Percentiles rank a stretch among this genome's conserved stretches.
phyloP scores from a whole-genome alignment of 1,284 basidiomycete species.

The Cystobasidium sp. region DNA sequence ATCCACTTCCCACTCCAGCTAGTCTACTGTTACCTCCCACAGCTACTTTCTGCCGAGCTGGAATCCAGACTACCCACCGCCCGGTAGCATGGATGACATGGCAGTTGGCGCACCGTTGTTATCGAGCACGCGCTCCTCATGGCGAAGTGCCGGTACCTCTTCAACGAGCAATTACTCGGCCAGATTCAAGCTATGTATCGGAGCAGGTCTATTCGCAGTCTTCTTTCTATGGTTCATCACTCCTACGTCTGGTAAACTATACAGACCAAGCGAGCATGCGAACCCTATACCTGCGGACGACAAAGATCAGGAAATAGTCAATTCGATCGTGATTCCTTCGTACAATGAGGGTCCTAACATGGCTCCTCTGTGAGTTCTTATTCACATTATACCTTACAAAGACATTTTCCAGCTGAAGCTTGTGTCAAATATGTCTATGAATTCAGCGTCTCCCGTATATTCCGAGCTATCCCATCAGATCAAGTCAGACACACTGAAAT shows the following conservation, averaged over 20 bases:
- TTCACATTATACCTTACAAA: conserved; percentile 32
- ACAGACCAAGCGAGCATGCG: conserved; percentile 43
- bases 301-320: conserved; percentile 56
- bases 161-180: background rate
- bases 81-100: background rate
- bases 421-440: background rate
- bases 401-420: conserved; percentile 23
- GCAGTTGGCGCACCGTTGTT: background rate
- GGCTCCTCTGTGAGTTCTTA: conserved; percentile 49
- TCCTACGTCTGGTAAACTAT: conserved; percentile 43
- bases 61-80: background rate
- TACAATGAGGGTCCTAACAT: conserved; percentile 61
- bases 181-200: conserved; percentile 12
- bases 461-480: conserved; percentile 28
- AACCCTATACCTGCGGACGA: conserved; percentile 16
- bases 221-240: conserved; percentile 45
- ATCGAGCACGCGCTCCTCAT: background rate
- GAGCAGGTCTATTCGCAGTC: conserved; percentile 22
- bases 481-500: conserved; percentile 57
- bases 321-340: conserved; percentile 62
- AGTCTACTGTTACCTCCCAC: background rate
- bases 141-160: background rate
- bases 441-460: conserved; percentile 30
- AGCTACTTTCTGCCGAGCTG: background rate
- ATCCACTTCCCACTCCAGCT: background rate